A percentile compares a stretch with the other conserved stretches of the same genome.
Evolutionary conservation across 176 grass and related monocot genomes (phyloP).

Genomic region (Oryza brachyantha): DNA sequence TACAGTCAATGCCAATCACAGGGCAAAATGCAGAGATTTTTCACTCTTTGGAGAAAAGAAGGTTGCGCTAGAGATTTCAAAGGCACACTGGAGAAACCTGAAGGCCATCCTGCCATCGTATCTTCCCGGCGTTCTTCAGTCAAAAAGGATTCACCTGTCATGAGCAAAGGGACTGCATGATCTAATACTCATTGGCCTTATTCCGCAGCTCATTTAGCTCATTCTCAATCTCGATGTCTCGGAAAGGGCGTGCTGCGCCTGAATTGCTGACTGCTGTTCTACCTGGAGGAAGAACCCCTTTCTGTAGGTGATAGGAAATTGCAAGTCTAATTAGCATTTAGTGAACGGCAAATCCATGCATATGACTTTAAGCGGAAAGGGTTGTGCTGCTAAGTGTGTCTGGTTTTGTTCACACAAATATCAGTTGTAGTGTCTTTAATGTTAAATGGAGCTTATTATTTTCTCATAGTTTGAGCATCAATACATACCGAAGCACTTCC

Average conservation of each 20-base stretch:
- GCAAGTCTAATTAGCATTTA: not conserved
- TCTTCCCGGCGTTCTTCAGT: constrained; percentile 25
- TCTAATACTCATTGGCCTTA: constrained; percentile 82
- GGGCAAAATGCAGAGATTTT: constrained; percentile 22
- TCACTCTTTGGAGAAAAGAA: constrained; percentile 21
- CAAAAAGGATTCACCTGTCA: not conserved
- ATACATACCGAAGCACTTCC: constrained; percentile 66
- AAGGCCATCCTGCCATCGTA: constrained; percentile 9
- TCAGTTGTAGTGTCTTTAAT: not conserved
- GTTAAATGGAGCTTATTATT: not conserved
- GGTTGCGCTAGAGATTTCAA: not conserved
- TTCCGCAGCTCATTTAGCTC: constrained; percentile 83
- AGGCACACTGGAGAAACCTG: not conserved
- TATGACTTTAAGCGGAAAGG: not conserved
- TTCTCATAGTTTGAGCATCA: constrained; percentile 15
- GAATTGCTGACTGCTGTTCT: constrained; percentile 51
- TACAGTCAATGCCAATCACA: constrained; percentile 33
- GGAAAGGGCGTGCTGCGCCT: constrained; percentile 42
- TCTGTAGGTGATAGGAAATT: constrained; percentile 42
- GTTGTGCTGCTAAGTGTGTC: not conserved
- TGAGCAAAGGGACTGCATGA: not conserved
- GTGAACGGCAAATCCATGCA: not conserved
- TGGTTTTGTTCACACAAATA: constrained; percentile 22
- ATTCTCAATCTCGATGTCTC: constrained; percentile 76
- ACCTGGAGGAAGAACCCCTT: constrained; percentile 84